Conservation (phyloP, 2,329 filamentous ascomycete species). For the Cladosporium sp. region DNA sequence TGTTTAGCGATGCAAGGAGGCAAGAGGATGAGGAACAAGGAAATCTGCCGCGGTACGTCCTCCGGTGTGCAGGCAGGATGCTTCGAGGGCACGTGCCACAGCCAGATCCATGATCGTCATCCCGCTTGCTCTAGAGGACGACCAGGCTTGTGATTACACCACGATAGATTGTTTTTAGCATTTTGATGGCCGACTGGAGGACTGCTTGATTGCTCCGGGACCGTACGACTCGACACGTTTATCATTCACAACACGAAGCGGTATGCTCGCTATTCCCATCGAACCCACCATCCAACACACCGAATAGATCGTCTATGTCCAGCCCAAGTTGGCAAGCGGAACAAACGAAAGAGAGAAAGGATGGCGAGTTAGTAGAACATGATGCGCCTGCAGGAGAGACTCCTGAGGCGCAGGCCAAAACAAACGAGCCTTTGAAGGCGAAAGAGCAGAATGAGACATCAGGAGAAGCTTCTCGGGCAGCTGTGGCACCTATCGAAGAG, state of each 20-base stretch:
- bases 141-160: constrained; percentile 2
- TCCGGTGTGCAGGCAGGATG: no score
- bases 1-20: not conserved
- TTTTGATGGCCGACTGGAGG: not conserved
- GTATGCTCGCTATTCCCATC: constrained; percentile 3
- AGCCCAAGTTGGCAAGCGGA: constrained; percentile 17
- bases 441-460: constrained; percentile 14
- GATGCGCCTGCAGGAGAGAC: not conserved
- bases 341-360: constrained; percentile 15
- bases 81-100: constrained; percentile 4
- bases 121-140: constrained; percentile 3
- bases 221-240: not conserved
- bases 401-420: not conserved
- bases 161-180: not conserved
- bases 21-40: not conserved
- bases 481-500: not conserved
- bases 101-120: constrained; percentile 5
- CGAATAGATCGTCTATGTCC: constrained; percentile 25
- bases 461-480: constrained; percentile 15
- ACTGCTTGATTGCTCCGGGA: not conserved
- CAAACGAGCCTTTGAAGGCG: constrained; percentile 2
- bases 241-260: not conserved
- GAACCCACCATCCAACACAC: not conserved
- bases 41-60: not conserved
- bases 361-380: constrained; percentile 16